A percentile compares a stretch with the other conserved stretches of the same genome.
phyloP scores from a whole-genome alignment of 352 stramenopile genomes.

The Pythium sukuiense region DNA sequence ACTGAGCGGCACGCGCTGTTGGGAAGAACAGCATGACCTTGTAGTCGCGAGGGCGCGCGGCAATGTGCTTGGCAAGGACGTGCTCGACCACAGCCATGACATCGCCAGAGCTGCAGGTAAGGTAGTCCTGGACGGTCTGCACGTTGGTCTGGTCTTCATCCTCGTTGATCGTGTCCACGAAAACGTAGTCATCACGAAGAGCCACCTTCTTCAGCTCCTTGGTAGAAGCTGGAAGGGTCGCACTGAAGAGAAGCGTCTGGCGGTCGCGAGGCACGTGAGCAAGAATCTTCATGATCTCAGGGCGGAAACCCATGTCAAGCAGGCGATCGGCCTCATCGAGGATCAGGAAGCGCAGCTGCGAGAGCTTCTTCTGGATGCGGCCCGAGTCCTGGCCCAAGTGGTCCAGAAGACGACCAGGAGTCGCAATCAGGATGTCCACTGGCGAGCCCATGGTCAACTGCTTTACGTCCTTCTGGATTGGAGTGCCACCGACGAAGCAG shows the following conservation, averaged over 20 bases:
- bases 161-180: slow-evolving; percentile 93
- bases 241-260: slow-evolving; percentile 97
- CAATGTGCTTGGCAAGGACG: slow-evolving; percentile 74
- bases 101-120: slow-evolving; percentile 69
- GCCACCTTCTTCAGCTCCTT: slow-evolving; percentile 87
- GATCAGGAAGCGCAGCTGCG: slow-evolving; percentile 57
- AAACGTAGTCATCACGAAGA: slow-evolving; percentile 83
- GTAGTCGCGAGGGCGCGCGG: slow-evolving; percentile 60
- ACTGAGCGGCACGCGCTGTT: slow-evolving; percentile 85
- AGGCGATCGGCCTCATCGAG: slow-evolving; percentile 97
- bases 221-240: slow-evolving; percentile 90
- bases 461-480: slow-evolving; percentile 71
- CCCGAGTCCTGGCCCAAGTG: slow-evolving; percentile 93
- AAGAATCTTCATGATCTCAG: slow-evolving; percentile 91
- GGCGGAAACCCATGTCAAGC: slow-evolving; percentile 94
- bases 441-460: slow-evolving; percentile 32
- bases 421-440: slow-evolving; percentile 95
- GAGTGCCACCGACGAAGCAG: slow-evolving; percentile 87
- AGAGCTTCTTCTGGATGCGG: slow-evolving; percentile 59
- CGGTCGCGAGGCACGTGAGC: slow-evolving; percentile 49
- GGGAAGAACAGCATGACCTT: slow-evolving; percentile 97
- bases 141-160: slow-evolving; percentile 90
- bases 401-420: slow-evolving; percentile 94
- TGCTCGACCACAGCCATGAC: slow-evolving; percentile 71
- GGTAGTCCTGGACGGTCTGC: slow-evolving; percentile 85